Evolutionary conservation across 371 early-diverging fungal genomes (phyloP).

Genomic region (Smittium mucronatum): DNA sequence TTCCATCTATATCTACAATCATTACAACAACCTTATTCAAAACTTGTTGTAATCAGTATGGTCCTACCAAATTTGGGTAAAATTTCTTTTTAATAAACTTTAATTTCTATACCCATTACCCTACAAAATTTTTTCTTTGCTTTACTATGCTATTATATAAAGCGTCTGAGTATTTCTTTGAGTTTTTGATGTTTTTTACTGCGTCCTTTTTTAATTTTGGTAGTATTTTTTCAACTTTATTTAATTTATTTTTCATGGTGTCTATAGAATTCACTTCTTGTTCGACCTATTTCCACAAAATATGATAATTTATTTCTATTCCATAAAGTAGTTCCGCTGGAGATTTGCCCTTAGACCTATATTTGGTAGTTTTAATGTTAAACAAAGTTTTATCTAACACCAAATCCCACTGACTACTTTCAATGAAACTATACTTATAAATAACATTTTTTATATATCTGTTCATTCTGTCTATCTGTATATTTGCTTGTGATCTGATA

Average conservation of each 20-base stretch:
- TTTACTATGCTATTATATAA: background rate
- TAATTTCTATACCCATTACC: background rate
- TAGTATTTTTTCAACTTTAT: background rate
- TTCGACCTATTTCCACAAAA: background rate
- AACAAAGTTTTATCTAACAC: background rate
- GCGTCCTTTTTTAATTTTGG: background rate
- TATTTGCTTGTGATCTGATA: conserved; percentile 7
- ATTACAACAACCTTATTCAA: background rate
- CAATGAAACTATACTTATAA: background rate
- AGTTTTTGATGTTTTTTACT: background rate
- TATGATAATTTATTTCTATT: background rate
- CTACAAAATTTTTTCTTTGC: background rate
- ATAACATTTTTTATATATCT: conserved; percentile 1
- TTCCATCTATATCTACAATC: background rate
- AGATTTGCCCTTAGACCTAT: background rate
- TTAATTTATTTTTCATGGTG: background rate
- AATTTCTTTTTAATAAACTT: background rate
- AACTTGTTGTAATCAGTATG: background rate
- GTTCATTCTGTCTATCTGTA: conserved; percentile 12
- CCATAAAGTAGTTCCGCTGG: conserved; percentile 4
- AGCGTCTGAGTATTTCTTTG: background rate
- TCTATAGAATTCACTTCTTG: background rate
- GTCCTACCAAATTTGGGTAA: background rate
- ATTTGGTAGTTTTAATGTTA: background rate
- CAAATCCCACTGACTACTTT: background rate